phyloP scores from a whole-genome alignment of 2,329 filamentous ascomycete species.

The Pseudomassariella vexata region DNA sequence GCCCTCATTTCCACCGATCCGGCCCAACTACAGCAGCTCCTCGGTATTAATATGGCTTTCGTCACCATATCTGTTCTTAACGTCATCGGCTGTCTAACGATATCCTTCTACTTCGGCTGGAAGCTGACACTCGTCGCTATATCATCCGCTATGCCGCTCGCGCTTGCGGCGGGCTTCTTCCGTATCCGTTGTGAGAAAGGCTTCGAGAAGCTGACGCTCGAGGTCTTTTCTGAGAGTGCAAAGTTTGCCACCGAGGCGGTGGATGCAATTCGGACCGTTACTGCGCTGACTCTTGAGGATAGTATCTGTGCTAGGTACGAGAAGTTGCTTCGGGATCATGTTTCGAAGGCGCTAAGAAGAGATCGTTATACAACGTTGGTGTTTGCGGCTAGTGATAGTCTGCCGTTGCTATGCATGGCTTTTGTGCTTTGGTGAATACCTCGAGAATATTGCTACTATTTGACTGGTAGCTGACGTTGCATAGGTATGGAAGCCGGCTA shows the following conservation, averaged over 20 bases:
- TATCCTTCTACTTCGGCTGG: slow-evolving; percentile 70
- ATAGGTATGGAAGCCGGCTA: slow-evolving; percentile 61
- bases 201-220: slow-evolving; percentile 45
- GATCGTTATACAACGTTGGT: slow-evolving; percentile 61
- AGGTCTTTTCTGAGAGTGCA: slow-evolving; percentile 64
- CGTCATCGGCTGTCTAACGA: slow-evolving; percentile 56
- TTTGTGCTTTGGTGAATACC: slow-evolving; percentile 23
- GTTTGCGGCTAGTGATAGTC: slow-evolving; percentile 60
- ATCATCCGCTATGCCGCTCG: slow-evolving; percentile 51
- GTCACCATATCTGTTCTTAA: slow-evolving; percentile 59
- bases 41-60: slow-evolving; percentile 59
- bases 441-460: background rate
- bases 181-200: slow-evolving; percentile 21
- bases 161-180: slow-evolving; percentile 37
- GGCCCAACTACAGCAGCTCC: slow-evolving; percentile 53
- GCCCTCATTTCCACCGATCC: slow-evolving; percentile 50
- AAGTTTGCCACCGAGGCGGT: slow-evolving; percentile 71
- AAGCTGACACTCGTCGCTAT: slow-evolving; percentile 64
- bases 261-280: slow-evolving; percentile 66
- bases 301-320: slow-evolving; percentile 58
- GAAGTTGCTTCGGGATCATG: slow-evolving; percentile 51
- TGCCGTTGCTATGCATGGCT: slow-evolving; percentile 32
- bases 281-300: slow-evolving; percentile 63
- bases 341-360: slow-evolving; percentile 52
- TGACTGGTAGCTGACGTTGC: slow-evolving; percentile 33